Conservation (phyloP, 345 rosid species). For the Brassica carinata region DNA sequence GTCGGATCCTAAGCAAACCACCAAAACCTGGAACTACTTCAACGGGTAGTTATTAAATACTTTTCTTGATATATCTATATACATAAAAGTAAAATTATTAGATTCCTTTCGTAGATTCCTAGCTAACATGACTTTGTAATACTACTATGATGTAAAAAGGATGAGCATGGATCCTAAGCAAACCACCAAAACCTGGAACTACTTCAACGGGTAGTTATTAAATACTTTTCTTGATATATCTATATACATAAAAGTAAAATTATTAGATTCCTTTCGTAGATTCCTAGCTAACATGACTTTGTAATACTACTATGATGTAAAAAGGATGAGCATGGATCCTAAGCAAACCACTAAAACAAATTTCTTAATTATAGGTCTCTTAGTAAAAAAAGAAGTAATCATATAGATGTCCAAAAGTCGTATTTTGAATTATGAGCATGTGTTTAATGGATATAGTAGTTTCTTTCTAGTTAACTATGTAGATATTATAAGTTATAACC, state of each 20-base stretch:
- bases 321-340: neutral
- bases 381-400: neutral
- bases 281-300: slow-evolving; percentile 20
- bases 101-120: neutral
- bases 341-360: neutral
- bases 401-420: neutral
- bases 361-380: neutral
- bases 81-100: neutral
- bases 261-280: neutral
- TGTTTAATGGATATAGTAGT: neutral
- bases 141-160: neutral
- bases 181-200: slow-evolving; percentile 62
- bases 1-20: slow-evolving; percentile 61
- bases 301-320: neutral
- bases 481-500: neutral
- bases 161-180: slow-evolving; percentile 41
- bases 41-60: neutral
- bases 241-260: neutral
- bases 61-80: neutral
- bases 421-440: neutral
- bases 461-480: neutral
- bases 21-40: slow-evolving; percentile 59
- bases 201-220: neutral
- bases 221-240: neutral
- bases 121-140: slow-evolving; percentile 14